Base-by-base conservation (phyloP, 2,329 filamentous ascomycete species). In the Nemania sp. region DNA sequence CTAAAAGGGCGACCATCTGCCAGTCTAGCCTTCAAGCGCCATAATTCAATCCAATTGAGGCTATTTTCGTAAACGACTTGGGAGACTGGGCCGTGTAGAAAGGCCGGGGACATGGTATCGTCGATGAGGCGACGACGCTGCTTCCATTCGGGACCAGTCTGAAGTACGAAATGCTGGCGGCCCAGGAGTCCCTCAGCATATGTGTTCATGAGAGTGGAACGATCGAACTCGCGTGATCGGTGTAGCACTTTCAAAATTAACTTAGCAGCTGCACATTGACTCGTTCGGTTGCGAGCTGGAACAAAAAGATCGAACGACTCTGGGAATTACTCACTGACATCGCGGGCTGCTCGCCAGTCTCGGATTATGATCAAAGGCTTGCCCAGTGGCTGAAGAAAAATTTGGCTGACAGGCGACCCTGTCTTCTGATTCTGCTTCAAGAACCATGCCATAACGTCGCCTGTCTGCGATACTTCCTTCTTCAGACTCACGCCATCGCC, bases 1-100 rank as follows among this genome's bases (percentile, higher is more conserved):
- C 6, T 42, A 9, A 66, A 68, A n/a, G 65, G 65, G 17, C 66
- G 62, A 11, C 72, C 68, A 34, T 64, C 64, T 23, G 72, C 71
- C 2, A 72, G 58, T 1, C 65, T 59, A 2, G 61, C 64, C 54
- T 39, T 59, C 36, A 5, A 44, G 33, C 44, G 37, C 71, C 72
- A 73, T 0, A 74, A 59, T 5, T 66, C 48, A 2, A 74, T 56
- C 11, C 73, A 52, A 2, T 53, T 49, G 5, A 51, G 20, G 11
- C 58, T 61, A 8, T 33, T 20, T 15, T 22, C 28, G 28, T 52
- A 42, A 9, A 55, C 9, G 23, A 42, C n/a, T 1, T 36, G 47
- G 2, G 37, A 42, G 20, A 36, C 47, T 6, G 23, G 8, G 41
- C 19, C 12, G 12, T 51, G 36, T 15, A 55, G 19, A 17, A 53